A percentile compares a stretch with the other conserved stretches of the same genome.
phyloP scores from a whole-genome alignment of 768 basidiomycete species.

The Trametes elegans region DNA sequence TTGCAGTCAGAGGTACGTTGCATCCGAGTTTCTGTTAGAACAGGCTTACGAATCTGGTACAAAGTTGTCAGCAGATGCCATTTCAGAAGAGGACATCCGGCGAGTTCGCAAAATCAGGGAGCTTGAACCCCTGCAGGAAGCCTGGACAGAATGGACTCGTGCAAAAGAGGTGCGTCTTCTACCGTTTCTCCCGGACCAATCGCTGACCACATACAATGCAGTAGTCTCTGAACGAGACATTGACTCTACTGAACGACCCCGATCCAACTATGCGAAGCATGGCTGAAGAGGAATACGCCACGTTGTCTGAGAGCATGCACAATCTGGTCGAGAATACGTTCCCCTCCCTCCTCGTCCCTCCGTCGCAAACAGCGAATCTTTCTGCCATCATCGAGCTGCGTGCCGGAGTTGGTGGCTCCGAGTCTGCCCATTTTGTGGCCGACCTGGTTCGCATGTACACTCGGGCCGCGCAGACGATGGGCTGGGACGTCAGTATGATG shows the following conservation, averaged over 20 bases:
- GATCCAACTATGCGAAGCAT: constrained; percentile 76
- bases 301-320: constrained; percentile 38
- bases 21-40: no score
- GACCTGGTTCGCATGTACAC: constrained; percentile 84
- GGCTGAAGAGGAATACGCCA: constrained; percentile 62
- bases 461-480: constrained; percentile 51
- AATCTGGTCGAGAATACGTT: constrained; percentile 42
- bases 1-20: constrained; percentile 23
- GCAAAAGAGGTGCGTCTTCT: constrained; percentile 50
- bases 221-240: constrained; percentile 68
- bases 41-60: neutral
- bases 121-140: constrained; percentile 59
- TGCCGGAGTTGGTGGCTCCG: constrained; percentile 89
- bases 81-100: constrained; percentile 52
- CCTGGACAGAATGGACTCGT: constrained; percentile 66
- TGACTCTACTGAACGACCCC: constrained; percentile 61
- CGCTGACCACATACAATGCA: constrained; percentile 22
- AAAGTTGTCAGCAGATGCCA: constrained; percentile 53
- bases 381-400: constrained; percentile 89
- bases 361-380: constrained; percentile 60
- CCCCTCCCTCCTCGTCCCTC: constrained; percentile 71
- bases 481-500: constrained; percentile 64
- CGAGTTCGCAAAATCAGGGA: constrained; percentile 65
- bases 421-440: constrained; percentile 77
- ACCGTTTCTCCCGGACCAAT: neutral